Evolutionary conservation across 768 basidiomycete species (phyloP), one percentile per base, ranked within the genome.

Genomic region (Naematelia encephala): DNA sequence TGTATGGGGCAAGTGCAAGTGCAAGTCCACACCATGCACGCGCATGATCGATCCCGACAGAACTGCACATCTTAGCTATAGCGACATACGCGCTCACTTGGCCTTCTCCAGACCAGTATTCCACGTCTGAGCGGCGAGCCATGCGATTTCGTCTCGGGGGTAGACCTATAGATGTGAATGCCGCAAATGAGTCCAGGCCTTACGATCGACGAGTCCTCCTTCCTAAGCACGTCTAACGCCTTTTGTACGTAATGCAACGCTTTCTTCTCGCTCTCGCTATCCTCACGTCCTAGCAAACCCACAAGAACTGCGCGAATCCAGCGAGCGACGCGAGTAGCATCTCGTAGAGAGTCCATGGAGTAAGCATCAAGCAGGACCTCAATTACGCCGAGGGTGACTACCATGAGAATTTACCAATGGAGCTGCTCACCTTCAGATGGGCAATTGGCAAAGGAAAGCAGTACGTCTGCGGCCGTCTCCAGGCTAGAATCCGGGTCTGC

Each of bases 101-200:
- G 29, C 28, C 19, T 42, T 16, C 5, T 53, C 26, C 12, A 63
- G 27, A 13, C 47, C 58, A 39, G 47, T 52, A 34, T 60, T 63
- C 50, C 51, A 54, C 21, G 50, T 42, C 16, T 51, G 54, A 2
- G 48, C 43, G 25, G 26, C 22, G 16, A 63, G 45, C 62, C 62
- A 63, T 1, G 56, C 42, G 12, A 63, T 26, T 43, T 60, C 59
- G 12, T 63, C 62, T 14, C 28, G 54, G 1, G 62, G 62, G 27
- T 63, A 63, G 12, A 16, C 21, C 50, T 59, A 16, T 39, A 16
- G 8, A 8, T 16, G 16, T 39, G 34, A 39, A 16, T 16, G 16
- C 34, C 34, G 16, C 34, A 8, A 8, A 39, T 8, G 34, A 8
- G 8, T 39, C n/a, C 8, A 39, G 8, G 8, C 34, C 34, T 39